A percentile compares a stretch with the other conserved stretches of the same genome.
phyloP scores from a whole-genome alignment of 495 filamentous ascomycete genomes.

The Podospora comata region DNA sequence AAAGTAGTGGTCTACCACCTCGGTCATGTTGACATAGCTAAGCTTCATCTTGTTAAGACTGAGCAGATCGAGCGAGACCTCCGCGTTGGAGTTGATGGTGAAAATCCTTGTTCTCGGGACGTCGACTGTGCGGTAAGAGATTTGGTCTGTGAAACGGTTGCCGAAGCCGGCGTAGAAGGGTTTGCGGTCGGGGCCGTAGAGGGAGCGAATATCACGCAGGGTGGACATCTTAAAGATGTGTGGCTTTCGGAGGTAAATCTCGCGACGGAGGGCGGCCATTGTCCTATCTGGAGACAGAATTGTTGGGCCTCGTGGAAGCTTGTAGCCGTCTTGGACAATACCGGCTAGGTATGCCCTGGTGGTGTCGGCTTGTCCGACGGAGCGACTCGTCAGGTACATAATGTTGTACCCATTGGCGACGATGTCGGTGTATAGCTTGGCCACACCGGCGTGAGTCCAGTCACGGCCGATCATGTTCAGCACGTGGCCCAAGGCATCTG shows the following conservation, averaged over 20 bases:
- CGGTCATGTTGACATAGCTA: conserved; percentile 93
- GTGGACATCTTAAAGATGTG: conserved; percentile 99
- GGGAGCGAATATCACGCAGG: conserved; percentile 82
- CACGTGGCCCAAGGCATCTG: conserved; percentile 95
- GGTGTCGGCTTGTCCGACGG: conserved; percentile 88
- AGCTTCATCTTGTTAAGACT: conserved; percentile 93
- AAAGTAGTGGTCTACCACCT: conserved; percentile 96
- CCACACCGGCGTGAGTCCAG: conserved; percentile 96
- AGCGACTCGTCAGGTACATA: conserved; percentile 93
- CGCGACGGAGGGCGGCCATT: conserved; percentile 88
- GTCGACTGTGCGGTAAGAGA: conserved; percentile 93
- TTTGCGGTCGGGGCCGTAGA: conserved; percentile 74
- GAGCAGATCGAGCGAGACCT: conserved; percentile 88
- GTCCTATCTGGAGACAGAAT: conserved; percentile 95
- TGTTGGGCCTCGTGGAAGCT: conserved; percentile 82
- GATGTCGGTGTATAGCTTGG: conserved; percentile 96
- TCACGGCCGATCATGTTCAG: conserved; percentile 96
- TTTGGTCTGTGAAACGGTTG: conserved; percentile 91
- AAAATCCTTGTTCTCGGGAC: conserved; percentile 93
- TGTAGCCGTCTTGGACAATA: conserved; percentile 82
- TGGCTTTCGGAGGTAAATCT: conserved; percentile 93
- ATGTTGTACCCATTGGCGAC: conserved; percentile 96
- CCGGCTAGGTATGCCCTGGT: conserved; percentile 89
- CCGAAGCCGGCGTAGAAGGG: conserved; percentile 98
- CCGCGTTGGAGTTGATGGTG: conserved; percentile 97